Base-by-base conservation (phyloP, 2,329 filamentous ascomycete genomes). In the Fusarium sp. region DNA sequence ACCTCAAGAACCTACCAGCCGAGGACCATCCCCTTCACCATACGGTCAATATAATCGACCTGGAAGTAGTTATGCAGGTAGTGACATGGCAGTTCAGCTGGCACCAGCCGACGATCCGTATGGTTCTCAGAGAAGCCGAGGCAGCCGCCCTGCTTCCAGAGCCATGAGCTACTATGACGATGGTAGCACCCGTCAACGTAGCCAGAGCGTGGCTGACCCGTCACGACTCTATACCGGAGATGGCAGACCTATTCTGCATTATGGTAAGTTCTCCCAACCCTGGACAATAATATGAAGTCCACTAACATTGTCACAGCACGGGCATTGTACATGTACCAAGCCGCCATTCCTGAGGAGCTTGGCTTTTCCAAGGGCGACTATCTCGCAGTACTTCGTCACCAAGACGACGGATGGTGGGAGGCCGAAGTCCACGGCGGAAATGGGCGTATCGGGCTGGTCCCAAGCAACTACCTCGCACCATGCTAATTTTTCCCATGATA, bases 341-440 rank as follows among this genome's bases (percentile, higher is more conserved):
- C 95, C 3, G 94, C 93, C 22, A 99, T 99, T 56, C 92, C 94
- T 0, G 95, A 98, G 74, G 96, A 99, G 77, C 81, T 99, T 19
- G 90, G 91, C 12, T 99, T 99, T 76, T 83, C 84, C 42, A 99
- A 99, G 80, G 93, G 93, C 43, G 96, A 99, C 73, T 88, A 94
- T 57, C 82, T 99, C 12, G 92, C 94, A 3, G 88, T 99, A 12
- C 81, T 97, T 42, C 85, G 93, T 58, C 87, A 96, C 71, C 95
- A 99, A 78, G 95, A 99, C 74, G 95, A 99, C 73, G 95, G 95
- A 19, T 99, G 95, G 95, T 99, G 96, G 95, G 95, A 99, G 79
- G 96, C 96, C 11, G 94, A 97, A 76, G 87, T 97, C 36, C 91
- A 93, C 41, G 88, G 89, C 24, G 83, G 84, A 63, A 85, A 82